Evolutionary conservation across 768 basidiomycete genomes (phyloP), one percentile per base, ranked within the genome.

Genomic region (Pulveroboletus sp.): DNA sequence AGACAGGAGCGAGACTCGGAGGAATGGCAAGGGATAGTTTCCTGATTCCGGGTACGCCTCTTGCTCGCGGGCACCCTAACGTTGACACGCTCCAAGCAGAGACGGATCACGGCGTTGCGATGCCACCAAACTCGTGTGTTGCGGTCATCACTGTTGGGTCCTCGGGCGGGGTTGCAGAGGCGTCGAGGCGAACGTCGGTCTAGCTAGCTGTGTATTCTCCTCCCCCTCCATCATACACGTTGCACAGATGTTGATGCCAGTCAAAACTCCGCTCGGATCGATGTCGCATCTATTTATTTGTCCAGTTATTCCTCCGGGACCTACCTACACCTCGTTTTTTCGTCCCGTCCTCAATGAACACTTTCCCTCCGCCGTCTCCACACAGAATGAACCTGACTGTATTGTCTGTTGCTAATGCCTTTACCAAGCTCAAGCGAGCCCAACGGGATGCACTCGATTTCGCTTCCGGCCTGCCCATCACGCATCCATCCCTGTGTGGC

Each of bases 381-480:
- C 56, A 57, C 1, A 55, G 55, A 50, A 51, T 59, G 47, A 45
- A 60, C 0, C 30, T 69, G 43, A 53, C 66, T 3, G 47, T 67
- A 2, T 58, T 63, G 3, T 62, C 67, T 51, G 77, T 85, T 35
- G 75, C 81, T 39, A 79, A 76, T 52, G 71, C 80, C 49, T 72
- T 85, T 57, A 65, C 82, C 55, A 78, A 74, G 54, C 70, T 83
- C 55, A 75, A 74, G 35, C 74, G 77, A n/a, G 55, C 62, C 49
- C 57, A 55, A n/a, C 60, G 57, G 0, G 63, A 67, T 55, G 60
- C 61, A 33, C 65, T 75, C 53, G 64, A 65, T 21, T 72, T 65
- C 24, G 40, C 64, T 27, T 76, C 76, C 0, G 75, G 75, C 15
- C 50, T 59, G 30, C 70, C 73, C 11, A 49, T 63, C 40, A 75